Evolutionary conservation across 2,329 filamentous ascomycete species (phyloP), one percentile per base, ranked within the genome.

Genomic region (Aspergillus quadricinctus): DNA sequence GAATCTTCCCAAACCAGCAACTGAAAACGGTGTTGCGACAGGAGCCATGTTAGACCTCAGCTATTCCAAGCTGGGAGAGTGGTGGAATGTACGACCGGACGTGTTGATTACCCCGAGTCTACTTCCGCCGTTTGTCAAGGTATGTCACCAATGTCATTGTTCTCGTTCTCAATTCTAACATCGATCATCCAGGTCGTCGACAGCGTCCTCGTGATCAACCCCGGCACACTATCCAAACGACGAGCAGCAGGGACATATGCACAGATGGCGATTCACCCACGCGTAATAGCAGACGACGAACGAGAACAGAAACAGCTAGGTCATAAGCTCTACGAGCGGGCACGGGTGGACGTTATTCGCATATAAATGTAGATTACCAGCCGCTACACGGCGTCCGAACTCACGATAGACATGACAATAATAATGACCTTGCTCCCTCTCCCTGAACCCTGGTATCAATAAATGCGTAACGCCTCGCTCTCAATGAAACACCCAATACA

Each of bases 41-140:
- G 92, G 92, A 0, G 86, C 90, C 0, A 87, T 88, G 79, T 72
- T 97, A 52, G 94, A 99, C 72, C 77, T 90, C 21, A 87, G 87
- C 60, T 96, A 94, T 74, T 71, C 95, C 63, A 93, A 94, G 75
- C 77, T 97, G 19, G 92, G 90, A 19, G 94, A 97, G 74, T 96
- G 96, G 85, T 82, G 94, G 66, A 89, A 88, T 61, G 88, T 92
- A 2, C 80, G 87, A 52, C 94, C 92, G 0, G 94, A 99, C 74
- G 81, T 97, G 40, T 75, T 97, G 67, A 80, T 97, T 49, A 79
- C 89, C 49, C 93, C 94, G 1, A 96, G 91, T 67, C 83, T 88
- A 49, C 74, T 97, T 64, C 89, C 89, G 25, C 88, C 92, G 2
- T 96, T 95, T 79, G 89, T 90, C 41, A 95, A 90, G 84, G 92